These are phyloP conservation scores for Kodamaea restingae DNA, from an alignment of 805 yeast species.

Conservation along the genomic window DNA sequence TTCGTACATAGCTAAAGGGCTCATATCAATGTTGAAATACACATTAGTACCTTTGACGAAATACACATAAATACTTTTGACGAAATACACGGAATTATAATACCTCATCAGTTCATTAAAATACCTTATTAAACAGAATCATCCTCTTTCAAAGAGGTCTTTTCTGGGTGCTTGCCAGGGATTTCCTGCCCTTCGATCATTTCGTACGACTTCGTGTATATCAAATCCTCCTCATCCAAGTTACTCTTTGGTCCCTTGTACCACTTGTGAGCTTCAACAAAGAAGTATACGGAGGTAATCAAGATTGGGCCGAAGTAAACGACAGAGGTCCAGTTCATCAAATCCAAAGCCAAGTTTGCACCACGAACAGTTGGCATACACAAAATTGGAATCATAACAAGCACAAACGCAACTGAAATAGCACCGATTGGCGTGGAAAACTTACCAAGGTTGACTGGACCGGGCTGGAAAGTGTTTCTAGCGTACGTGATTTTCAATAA, in stretches of 20 bases:
- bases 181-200: conserved; percentile 6
- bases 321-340: conserved; percentile 57
- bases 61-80: too few relatives aligned
- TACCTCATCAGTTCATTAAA: too few relatives aligned
- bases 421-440: conserved; percentile 47
- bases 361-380: conserved; percentile 49
- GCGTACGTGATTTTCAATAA: conserved; percentile 54
- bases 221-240: conserved; percentile 33
- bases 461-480: conserved; percentile 49
- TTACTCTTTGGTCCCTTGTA: conserved; percentile 60
- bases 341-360: conserved; percentile 30
- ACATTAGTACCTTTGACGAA: too few relatives aligned
- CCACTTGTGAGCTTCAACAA: conserved; percentile 53
- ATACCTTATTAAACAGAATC: too few relatives aligned
- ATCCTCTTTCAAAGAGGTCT: conserved; percentile 1
- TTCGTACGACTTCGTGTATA: conserved; percentile 19
- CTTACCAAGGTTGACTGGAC: conserved; percentile 65
- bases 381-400: conserved; percentile 55
- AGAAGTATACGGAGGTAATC: conserved; percentile 47
- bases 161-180: background rate
- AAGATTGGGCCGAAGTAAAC: conserved; percentile 60
- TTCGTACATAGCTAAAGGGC: too few relatives aligned
- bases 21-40: too few relatives aligned
- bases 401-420: conserved; percentile 47
- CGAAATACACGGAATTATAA: too few relatives aligned